phyloP scores from a whole-genome alignment of 2,329 filamentous ascomycete genomes.

The Periconia sp. region DNA sequence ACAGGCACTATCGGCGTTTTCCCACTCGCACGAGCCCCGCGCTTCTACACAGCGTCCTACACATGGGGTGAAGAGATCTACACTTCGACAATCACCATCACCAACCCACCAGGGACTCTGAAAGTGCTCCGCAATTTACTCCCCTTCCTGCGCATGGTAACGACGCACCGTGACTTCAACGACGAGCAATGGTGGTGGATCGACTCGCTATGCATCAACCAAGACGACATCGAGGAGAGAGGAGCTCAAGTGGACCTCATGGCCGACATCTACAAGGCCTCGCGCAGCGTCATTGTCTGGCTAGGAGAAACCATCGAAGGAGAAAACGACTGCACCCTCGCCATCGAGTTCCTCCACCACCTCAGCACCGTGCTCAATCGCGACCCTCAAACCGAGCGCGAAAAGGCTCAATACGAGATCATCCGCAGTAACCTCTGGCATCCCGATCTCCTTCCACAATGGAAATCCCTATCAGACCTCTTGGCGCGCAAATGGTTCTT shows the following conservation, averaged over 20 bases:
- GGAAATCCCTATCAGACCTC: constrained; percentile 23
- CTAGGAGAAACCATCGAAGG: constrained; percentile 22
- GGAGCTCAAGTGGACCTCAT: constrained; percentile 36
- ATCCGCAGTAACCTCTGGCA: constrained; percentile 1
- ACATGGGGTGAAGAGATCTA: constrained; percentile 24
- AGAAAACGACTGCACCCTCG: constrained; percentile 24
- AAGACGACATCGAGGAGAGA: constrained; percentile 24
- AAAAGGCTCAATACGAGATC: constrained; percentile 17
- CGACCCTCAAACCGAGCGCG: constrained; percentile 8
- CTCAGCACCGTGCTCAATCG: constrained; percentile 17
- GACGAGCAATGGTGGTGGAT: constrained; percentile 35
- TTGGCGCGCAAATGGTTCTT: constrained; percentile 32
- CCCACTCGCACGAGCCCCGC: constrained; percentile 23
- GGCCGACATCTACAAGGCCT: constrained; percentile 31
- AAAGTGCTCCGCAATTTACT: constrained; percentile 23
- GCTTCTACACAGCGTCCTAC: constrained; percentile 32
- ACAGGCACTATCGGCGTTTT: constrained; percentile 24
- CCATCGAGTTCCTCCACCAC: constrained; percentile 25
- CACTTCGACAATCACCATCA: constrained; percentile 11
- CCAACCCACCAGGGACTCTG: constrained; percentile 15
- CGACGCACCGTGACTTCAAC: constrained; percentile 20
- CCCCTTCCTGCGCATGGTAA: constrained; percentile 27
- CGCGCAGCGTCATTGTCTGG: constrained; percentile 27
- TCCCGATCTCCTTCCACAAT: constrained; percentile 18
- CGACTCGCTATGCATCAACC: constrained; percentile 34